Evolutionary conservation across 1,139 yeast species (phyloP).

Genomic region (Candida tropicalis): DNA sequence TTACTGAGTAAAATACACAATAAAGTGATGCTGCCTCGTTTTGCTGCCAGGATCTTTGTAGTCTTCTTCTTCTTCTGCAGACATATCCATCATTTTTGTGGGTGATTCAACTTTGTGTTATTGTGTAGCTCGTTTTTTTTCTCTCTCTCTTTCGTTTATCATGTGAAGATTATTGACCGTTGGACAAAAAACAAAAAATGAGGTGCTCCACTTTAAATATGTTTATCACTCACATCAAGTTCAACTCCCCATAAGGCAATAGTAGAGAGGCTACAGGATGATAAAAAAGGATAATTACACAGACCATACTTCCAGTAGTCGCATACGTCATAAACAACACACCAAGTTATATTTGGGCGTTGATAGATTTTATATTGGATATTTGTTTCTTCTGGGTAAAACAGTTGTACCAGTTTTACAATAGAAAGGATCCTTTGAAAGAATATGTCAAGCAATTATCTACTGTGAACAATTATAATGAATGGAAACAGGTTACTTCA

Average conservation of each 20-base stretch:
- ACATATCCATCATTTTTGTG: too few relatives aligned
- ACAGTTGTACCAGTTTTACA: slow-evolving; percentile 39
- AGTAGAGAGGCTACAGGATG: neutral
- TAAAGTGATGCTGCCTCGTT: too few relatives aligned
- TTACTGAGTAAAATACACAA: too few relatives aligned
- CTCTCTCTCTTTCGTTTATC: neutral
- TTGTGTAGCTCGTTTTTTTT: too few relatives aligned
- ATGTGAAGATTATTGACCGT: neutral
- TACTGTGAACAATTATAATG: slow-evolving; percentile 52
- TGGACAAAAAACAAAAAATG: neutral
- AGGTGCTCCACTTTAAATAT: neutral
- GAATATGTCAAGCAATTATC: slow-evolving; percentile 43
- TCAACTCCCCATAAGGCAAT: too few relatives aligned
- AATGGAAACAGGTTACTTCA: slow-evolving; percentile 62
- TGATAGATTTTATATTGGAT: slow-evolving; percentile 61
- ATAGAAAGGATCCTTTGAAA: slow-evolving; percentile 42
- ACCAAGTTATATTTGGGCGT: slow-evolving; percentile 63
- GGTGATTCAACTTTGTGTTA: too few relatives aligned
- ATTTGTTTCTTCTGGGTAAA: slow-evolving; percentile 62
- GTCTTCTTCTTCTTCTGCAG: too few relatives aligned
- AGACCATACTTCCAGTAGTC: slow-evolving; percentile 12
- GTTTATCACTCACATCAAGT: too few relatives aligned
- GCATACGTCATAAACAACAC: slow-evolving; percentile 44
- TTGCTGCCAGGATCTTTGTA: too few relatives aligned
- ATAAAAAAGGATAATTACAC: slow-evolving; percentile 3